These are phyloP conservation scores for Eutypa lata DNA, from an alignment of 2,329 filamentous ascomycete genomes.

Conservation along the genomic window DNA sequence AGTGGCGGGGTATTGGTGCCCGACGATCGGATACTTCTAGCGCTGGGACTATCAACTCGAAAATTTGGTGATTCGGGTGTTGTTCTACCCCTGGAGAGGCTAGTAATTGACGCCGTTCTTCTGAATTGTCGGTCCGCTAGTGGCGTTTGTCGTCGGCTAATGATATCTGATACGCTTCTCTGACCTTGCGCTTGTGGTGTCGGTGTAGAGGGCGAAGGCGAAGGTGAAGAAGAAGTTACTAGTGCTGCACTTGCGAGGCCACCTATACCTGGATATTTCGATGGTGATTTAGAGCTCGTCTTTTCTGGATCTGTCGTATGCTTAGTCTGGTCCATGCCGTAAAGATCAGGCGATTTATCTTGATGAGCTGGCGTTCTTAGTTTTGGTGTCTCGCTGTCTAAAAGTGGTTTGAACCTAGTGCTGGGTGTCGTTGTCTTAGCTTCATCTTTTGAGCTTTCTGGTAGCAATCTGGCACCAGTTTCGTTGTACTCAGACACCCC, in stretches of 20 bases:
- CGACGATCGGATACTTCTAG: conserved; percentile 49
- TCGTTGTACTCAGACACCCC: conserved; percentile 21
- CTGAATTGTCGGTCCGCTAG: conserved; percentile 25
- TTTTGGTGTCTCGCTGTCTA: conserved; percentile 24
- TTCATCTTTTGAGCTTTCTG: conserved; percentile 39
- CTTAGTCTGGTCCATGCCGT: conserved; percentile 6
- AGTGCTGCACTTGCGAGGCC: too few species aligned
- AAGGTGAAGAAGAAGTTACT: conserved; percentile 2
- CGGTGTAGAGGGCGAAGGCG: conserved; percentile 12
- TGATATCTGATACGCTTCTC: conserved; percentile 39
- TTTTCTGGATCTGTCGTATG: conserved; percentile 15
- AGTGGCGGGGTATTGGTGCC: conserved; percentile 59
- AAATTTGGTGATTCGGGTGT: conserved; percentile 51
- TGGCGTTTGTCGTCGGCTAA: conserved; percentile 18
- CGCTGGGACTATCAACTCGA: conserved; percentile 63
- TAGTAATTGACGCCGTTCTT: conserved; percentile 52
- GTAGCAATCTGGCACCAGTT: conserved; percentile 27
- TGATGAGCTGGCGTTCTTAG: conserved; percentile 17
- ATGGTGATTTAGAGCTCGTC: conserved; percentile 3
- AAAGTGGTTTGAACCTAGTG: conserved; percentile 19
- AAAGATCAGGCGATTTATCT: conserved; percentile 8
- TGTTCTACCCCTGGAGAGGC: conserved; percentile 48
- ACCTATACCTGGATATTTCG: conserved; percentile 16
- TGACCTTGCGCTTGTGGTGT: conserved; percentile 9
- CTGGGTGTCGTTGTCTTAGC: conserved; percentile 22